Percentiles rank a stretch among this genome's conserved stretches.
Conservation (phyloP, 2,329 filamentous ascomycete species). For the Teratosphaeria viscida region DNA sequence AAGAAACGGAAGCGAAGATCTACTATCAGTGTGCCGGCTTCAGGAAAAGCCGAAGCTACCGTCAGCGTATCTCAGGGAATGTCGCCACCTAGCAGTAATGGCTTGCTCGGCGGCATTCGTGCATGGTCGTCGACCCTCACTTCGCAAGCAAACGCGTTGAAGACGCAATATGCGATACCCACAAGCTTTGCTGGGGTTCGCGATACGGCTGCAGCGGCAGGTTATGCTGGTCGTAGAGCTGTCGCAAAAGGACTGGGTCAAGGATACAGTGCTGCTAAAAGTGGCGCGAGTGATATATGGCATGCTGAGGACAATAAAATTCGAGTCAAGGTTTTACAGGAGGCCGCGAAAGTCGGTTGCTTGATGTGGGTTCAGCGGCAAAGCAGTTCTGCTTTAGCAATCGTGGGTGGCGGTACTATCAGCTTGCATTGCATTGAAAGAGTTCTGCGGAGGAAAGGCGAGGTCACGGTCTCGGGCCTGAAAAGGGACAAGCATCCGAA, state of each 20-base stretch:
- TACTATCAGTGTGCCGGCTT: conserved; percentile 7
- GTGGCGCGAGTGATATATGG: conserved; percentile 58
- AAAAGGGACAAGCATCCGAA: conserved; percentile 20
- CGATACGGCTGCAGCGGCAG: conserved; percentile 20
- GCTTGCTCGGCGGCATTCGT: conserved; percentile 18
- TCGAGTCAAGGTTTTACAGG: conserved; percentile 47
- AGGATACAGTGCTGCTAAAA: conserved; percentile 61
- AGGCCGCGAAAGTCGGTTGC: conserved; percentile 46
- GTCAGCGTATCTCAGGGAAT: conserved; percentile 23
- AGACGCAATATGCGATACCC: conserved; percentile 13
- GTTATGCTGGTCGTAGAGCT: conserved; percentile 56
- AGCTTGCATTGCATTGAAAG: conserved; percentile 53
- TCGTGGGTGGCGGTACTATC: conserved; percentile 55
- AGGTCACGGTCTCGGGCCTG: conserved; percentile 42
- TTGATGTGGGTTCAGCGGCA: conserved; percentile 56
- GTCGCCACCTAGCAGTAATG: conserved; percentile 22
- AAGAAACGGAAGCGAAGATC: conserved; percentile 18
- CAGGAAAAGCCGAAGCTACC: conserved; percentile 24
- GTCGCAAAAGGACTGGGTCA: conserved; percentile 64
- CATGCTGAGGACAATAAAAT: conserved; percentile 68
- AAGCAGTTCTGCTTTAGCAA: conserved; percentile 49
- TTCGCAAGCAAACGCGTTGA: conserved; percentile 21
- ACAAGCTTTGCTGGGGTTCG: conserved; percentile 24
- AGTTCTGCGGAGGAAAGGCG: conserved; percentile 29
- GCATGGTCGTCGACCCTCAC: conserved; percentile 35